Evolutionary conservation across 2,329 filamentous ascomycete genomes (phyloP).

Genomic region (Neonectria sp.): DNA sequence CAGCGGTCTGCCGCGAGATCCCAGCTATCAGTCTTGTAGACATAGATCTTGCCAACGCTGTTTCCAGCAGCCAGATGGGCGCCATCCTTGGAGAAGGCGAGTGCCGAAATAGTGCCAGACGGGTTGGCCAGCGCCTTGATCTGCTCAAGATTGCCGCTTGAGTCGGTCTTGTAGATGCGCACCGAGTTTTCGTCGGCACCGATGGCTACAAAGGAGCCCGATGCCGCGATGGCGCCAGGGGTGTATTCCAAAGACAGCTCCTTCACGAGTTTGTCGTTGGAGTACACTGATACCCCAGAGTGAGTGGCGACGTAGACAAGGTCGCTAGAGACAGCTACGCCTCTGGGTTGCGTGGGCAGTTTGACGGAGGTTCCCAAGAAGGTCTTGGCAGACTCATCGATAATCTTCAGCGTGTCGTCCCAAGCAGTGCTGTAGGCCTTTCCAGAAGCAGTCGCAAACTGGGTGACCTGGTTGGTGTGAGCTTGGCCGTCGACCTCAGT

Average conservation of each 20-base stretch:
- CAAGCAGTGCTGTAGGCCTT: conserved; percentile 90
- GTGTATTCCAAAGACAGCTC: conserved; percentile 73
- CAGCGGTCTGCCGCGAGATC: conserved; percentile 83
- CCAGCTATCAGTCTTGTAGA: conserved; percentile 76
- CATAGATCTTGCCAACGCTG: conserved; percentile 87
- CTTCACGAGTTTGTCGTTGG: conserved; percentile 72
- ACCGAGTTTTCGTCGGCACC: conserved; percentile 82
- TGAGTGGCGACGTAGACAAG: conserved; percentile 72
- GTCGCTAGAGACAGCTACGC: conserved; percentile 70
- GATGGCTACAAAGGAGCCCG: conserved; percentile 78
- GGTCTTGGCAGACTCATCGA: conserved; percentile 81
- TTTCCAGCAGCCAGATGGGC: conserved; percentile 86
- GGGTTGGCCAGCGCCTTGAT: conserved; percentile 75
- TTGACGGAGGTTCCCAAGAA: conserved; percentile 80
- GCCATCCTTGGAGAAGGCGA: conserved; percentile 89
- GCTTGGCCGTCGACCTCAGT: conserved; percentile 82
- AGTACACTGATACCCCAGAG: conserved; percentile 68
- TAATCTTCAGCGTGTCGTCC: conserved; percentile 90
- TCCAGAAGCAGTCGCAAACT: conserved; percentile 74
- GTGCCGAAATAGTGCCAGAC: conserved; percentile 79
- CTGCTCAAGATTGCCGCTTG: conserved; percentile 69
- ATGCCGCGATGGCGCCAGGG: conserved; percentile 80
- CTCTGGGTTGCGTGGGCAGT: conserved; percentile 86
- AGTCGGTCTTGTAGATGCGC: conserved; percentile 76
- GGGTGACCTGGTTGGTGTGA: conserved; percentile 89